These are phyloP conservation scores for Scheffersomyces titani DNA, from an alignment of 1,139 yeast genomes.

Conservation along the genomic window DNA sequence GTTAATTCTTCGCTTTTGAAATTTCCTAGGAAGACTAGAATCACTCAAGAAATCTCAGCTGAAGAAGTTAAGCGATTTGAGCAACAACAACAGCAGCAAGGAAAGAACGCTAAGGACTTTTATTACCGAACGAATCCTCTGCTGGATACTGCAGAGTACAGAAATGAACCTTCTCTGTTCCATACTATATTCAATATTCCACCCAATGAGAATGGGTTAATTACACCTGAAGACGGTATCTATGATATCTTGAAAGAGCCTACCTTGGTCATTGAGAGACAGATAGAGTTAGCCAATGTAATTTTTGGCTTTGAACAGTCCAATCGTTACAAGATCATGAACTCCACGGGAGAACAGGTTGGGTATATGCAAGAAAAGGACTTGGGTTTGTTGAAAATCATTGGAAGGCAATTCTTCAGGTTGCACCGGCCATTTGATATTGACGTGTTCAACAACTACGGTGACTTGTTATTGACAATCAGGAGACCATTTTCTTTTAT, in stretches of 20 bases:
- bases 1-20: conserved; percentile 1
- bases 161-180: conserved; percentile 24
- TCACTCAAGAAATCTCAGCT: conserved; percentile 37
- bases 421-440: conserved; percentile 86
- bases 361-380: conserved; percentile 87
- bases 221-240: conserved; percentile 57
- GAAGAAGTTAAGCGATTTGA: conserved; percentile 34
- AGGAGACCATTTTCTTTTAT: conserved; percentile 83
- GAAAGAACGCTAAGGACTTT: conserved; percentile 17
- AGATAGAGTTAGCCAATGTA: conserved; percentile 83
- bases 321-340: conserved; percentile 73
- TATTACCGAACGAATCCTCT: conserved; percentile 35
- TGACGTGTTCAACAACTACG: conserved; percentile 72
- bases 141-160: conserved; percentile 15
- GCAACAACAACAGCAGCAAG: conserved; percentile 11
- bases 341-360: conserved; percentile 68
- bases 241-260: conserved; percentile 68
- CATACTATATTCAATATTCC: conserved; percentile 35
- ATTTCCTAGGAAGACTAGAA: conserved; percentile 25
- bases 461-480: conserved; percentile 68
- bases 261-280: conserved; percentile 81
- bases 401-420: conserved; percentile 79
- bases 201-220: conserved; percentile 47
- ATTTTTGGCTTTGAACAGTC: conserved; percentile 91
- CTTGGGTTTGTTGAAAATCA: conserved; percentile 62